phyloP scores from a whole-genome alignment of 345 rosid genomes.

The Populus euphratica region DNA sequence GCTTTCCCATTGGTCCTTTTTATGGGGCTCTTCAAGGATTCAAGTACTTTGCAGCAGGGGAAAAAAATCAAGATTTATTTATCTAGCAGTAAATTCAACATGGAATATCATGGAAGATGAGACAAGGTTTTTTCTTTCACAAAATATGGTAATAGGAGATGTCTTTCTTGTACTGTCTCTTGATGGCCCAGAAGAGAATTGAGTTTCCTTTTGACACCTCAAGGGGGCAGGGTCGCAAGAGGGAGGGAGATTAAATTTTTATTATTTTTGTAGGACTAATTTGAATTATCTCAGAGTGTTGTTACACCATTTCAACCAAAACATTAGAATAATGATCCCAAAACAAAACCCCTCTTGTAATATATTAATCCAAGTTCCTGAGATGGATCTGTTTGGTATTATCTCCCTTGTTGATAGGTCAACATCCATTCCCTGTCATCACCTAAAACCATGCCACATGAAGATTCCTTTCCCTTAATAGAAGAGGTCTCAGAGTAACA shows the following conservation, averaged over 20 bases:
- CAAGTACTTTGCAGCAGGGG: constrained; percentile 29
- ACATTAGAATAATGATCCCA: constrained; percentile 38
- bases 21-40: constrained; percentile 34
- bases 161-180: constrained; percentile 1
- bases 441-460: constrained; percentile 89
- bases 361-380: constrained; percentile 26
- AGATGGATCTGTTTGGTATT: constrained; percentile 78
- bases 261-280: neutral
- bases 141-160: constrained; percentile 1
- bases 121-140: constrained; percentile 27
- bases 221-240: neutral
- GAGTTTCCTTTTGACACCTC: constrained; percentile 25
- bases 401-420: constrained; percentile 93
- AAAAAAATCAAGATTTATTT: constrained; percentile 8
- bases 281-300: constrained; percentile 2
- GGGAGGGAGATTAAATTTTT: neutral
- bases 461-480: constrained; percentile 64
- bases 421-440: constrained; percentile 87
- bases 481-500: constrained; percentile 18
- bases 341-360: constrained; percentile 48
- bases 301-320: constrained; percentile 29
- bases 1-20: constrained; percentile 60
- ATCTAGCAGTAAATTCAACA: constrained; percentile 18
- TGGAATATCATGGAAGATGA: constrained; percentile 17
- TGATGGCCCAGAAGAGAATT: neutral